Percentiles rank a stretch among this genome's conserved stretches.
Conservation (phyloP, 257 asterid genomes). For the Nicotiana benthamiana region DNA sequence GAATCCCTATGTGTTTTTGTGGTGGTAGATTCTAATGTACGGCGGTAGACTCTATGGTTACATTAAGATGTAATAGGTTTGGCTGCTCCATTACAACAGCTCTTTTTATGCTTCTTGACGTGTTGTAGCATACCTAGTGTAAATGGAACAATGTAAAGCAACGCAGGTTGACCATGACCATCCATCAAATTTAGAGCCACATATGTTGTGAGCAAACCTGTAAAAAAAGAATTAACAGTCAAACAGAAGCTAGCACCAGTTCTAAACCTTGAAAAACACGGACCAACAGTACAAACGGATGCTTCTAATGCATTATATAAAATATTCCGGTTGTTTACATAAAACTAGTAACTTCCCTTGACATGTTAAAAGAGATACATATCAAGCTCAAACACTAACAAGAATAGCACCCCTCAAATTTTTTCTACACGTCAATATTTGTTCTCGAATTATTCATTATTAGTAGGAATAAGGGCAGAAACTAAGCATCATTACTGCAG, state of each 20-base stretch:
- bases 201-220: slow-evolving; percentile 86
- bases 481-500: not conserved
- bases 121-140: slow-evolving; percentile 53
- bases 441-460: not conserved
- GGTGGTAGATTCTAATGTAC: not conserved
- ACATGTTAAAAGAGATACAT: not conserved
- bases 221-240: not conserved
- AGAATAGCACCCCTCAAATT: slow-evolving; percentile 1
- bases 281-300: not conserved
- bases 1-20: not conserved
- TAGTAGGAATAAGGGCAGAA: not conserved
- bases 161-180: slow-evolving; percentile 97
- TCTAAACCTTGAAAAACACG: not conserved
- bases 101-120: not conserved
- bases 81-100: not conserved
- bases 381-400: not conserved
- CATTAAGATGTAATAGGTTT: not conserved
- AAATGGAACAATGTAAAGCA: slow-evolving; percentile 98
- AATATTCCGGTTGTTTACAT: not conserved
- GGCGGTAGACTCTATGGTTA: not conserved
- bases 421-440: not conserved
- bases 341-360: not conserved
- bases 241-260: not conserved
- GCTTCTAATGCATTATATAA: not conserved
- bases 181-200: slow-evolving; percentile 94